phyloP scores from a whole-genome alignment of 2,329 filamentous ascomycete genomes.

The Knufia fluminis region DNA sequence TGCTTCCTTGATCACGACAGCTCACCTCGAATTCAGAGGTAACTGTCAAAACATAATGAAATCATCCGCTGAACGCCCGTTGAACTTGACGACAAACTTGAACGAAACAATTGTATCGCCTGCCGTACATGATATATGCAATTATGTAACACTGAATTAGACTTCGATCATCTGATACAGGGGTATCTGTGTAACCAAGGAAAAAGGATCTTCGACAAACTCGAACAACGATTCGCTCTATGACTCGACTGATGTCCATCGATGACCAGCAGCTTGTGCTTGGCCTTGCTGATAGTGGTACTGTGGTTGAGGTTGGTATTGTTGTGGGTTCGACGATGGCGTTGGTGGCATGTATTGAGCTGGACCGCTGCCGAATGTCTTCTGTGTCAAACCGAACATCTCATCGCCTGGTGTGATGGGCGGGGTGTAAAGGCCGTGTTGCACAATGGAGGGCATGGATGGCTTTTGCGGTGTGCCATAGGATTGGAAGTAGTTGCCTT shows the following conservation, averaged over 20 bases:
- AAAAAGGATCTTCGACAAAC: neutral
- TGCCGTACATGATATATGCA: constrained; percentile 3
- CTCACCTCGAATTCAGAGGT: neutral
- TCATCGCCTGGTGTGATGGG: constrained; percentile 38
- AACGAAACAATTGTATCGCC: constrained; percentile 2
- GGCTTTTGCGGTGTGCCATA: constrained; percentile 22
- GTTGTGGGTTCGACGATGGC: constrained; percentile 15
- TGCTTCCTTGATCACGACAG: neutral
- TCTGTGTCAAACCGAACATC: constrained; percentile 30
- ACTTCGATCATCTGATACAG: constrained; percentile 10
- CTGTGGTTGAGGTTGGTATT: constrained; percentile 13
- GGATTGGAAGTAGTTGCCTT: constrained; percentile 17
- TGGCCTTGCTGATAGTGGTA: constrained; percentile 3
- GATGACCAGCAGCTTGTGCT: neutral
- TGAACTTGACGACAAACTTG: neutral
- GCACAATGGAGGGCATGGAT: constrained; percentile 17
- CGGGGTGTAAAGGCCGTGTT: constrained; percentile 38
- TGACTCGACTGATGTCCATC: constrained; percentile 7
- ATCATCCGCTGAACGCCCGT: neutral
- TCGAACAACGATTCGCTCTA: neutral
- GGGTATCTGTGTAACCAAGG: constrained; percentile 4
- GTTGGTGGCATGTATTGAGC: constrained; percentile 21
- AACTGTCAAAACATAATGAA: neutral
- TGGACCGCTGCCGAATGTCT: constrained; percentile 25
- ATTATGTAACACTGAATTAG: constrained; percentile 7